These are phyloP conservation scores for Talaromyces ruber DNA, from an alignment of 495 filamentous ascomycete species.

Conservation along the genomic window DNA sequence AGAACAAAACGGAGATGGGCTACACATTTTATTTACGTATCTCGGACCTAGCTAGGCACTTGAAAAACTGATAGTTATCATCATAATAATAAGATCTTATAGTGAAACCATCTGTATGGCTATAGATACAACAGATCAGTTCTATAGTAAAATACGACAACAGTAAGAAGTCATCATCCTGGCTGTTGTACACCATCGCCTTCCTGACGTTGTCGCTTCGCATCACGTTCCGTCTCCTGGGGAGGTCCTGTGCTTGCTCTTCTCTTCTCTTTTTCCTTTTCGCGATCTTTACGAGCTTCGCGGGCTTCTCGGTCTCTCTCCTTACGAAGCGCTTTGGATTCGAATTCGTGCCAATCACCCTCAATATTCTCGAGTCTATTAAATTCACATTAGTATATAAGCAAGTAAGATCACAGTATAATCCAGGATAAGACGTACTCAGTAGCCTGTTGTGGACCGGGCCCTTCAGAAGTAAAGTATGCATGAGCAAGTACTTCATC, in stretches of 20 bases:
- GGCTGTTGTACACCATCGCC: background rate
- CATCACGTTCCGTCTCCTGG: conserved; percentile 28
- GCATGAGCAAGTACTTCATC: conserved; percentile 79
- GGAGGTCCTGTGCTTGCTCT: conserved; percentile 23
- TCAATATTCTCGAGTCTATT: conserved; percentile 71
- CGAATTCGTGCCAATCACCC: conserved; percentile 99
- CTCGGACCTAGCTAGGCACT: background rate
- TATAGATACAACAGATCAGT: background rate
- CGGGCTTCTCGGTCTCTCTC: conserved; percentile 69
- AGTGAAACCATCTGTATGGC: background rate
- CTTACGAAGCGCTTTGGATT: conserved; percentile 89
- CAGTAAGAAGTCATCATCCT: background rate
- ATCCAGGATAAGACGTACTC: conserved; percentile 57
- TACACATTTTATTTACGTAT: background rate
- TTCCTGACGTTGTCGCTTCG: conserved; percentile 25
- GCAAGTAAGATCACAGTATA: conserved; percentile 1
- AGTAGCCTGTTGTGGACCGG: conserved; percentile 63
- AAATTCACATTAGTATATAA: background rate
- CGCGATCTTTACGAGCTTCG: conserved; percentile 45
- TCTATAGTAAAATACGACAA: background rate
- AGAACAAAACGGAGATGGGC: too few species aligned
- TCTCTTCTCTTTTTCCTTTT: conserved; percentile 47
- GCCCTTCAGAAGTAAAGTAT: conserved; percentile 83
- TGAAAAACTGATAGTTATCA: background rate
- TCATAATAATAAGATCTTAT: background rate